Evolutionary conservation across 768 basidiomycete genomes (phyloP), one percentile per base, ranked within the genome.

Genomic region (Amanita fuliginea): DNA sequence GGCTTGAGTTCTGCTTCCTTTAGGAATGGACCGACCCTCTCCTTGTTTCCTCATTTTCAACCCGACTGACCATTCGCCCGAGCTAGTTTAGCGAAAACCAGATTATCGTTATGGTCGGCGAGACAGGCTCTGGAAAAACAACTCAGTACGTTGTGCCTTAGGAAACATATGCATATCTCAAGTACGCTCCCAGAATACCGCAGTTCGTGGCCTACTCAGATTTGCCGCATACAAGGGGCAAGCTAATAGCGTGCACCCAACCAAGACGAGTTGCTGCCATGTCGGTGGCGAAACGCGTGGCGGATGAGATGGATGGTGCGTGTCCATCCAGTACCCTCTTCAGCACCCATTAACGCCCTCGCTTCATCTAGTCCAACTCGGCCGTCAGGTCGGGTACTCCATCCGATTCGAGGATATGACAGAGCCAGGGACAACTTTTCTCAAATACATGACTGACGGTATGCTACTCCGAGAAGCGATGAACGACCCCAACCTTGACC

Each of bases 361-460:
- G n/a, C 28, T n/a, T 16, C 46, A 39, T 5, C 55, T 11, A 93
- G 93, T 99, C 4, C 76, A 82, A 64, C 82, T 99, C 1, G 95
- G 95, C 28, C 83, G 88, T 59, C 84, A 97, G 54, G 95, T 98
- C 54, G 95, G 95, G 49, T 99, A 99, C 67, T 91, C 90, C 3
- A 97, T 97, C 59, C 90, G 95, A 63, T 99, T 98, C 64, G 95
- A 99, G 65, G 96, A 98, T 63, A 86, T 92, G 88, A 86, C 95
- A 37, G 77, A 89, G 56, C 71, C 80, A 0, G 86, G 88, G 0
- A 86, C 84, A 28, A 98, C 96, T 0, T 96, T 99, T 67, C 74
- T 99, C 55, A 97, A 96, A 64, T 98, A 99, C 71, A 96, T 98
- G 94, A 99, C 96, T 13, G 96, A 99, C 58, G 96, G 95, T 77